Percentiles rank a stretch among this genome's conserved stretches.
These are phyloP conservation scores for Tulasnella sp. DNA, from an alignment of 768 basidiomycete species.

Conservation along the genomic window DNA sequence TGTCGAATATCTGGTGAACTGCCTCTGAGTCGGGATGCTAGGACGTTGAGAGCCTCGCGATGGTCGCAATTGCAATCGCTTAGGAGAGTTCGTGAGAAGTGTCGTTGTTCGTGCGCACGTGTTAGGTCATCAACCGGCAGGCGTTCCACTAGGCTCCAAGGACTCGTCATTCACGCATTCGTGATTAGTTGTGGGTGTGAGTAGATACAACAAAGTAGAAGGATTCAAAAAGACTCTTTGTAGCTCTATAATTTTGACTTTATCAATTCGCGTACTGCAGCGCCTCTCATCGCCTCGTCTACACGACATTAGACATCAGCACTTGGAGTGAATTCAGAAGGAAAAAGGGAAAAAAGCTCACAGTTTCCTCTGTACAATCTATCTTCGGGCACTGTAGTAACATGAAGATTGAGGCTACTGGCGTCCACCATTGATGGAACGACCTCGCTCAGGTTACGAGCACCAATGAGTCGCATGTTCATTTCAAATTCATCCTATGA, in stretches of 20 bases:
- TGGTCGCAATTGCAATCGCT: not conserved
- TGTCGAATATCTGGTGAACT: not conserved
- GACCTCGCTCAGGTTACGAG: slow-evolving; percentile 64
- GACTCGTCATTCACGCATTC: no score
- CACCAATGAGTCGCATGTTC: slow-evolving; percentile 90
- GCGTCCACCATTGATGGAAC: slow-evolving; percentile 86
- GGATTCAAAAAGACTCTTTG: no score
- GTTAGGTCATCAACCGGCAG: not conserved
- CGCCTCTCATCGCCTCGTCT: not conserved
- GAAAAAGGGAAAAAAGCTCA: slow-evolving; percentile 31
- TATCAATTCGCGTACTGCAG: not conserved
- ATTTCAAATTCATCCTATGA: slow-evolving; percentile 92
- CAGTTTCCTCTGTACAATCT: slow-evolving; percentile 72
- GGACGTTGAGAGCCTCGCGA: not conserved
- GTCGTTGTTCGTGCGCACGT: not conserved
- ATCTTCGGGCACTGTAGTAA: slow-evolving; percentile 58
- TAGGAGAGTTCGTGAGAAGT: not conserved
- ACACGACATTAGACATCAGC: not conserved
- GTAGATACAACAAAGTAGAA: no score
- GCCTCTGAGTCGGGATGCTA: not conserved
- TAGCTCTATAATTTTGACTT: not conserved
- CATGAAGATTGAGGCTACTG: slow-evolving; percentile 51
- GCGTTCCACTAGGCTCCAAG: no score
- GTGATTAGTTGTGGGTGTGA: no score
- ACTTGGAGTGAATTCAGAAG: not conserved